Evolutionary conservation across 1,284 basidiomycete genomes (phyloP), one percentile per base, ranked within the genome.

Genomic region (Uromyces viciae-fabae): DNA sequence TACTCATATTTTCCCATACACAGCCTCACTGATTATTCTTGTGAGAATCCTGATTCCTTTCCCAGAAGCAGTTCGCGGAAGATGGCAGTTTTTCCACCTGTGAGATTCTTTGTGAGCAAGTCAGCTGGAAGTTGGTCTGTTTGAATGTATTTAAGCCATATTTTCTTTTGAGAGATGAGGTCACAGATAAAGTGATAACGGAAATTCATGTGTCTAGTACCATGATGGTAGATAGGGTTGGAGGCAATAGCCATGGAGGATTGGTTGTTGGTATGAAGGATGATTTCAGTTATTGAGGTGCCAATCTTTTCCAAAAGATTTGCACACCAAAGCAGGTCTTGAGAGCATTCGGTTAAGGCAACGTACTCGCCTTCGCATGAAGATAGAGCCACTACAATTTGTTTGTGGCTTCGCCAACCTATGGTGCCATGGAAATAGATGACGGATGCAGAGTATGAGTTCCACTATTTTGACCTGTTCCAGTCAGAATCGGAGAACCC

Each of bases 211-310:
- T 56, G 54, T 22, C 22, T 8, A n/a, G 54, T 56, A 4, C 54
- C 54, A 28, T 56, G 54, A n/a, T 56, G 54, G 22, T 56, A 56
- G 22, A 56, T 56, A 8, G 54, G 54, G 31, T 56, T 56, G 8
- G 22, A n/a, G 54, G 54, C 22, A n/a, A 56, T 56, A 5, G 22
- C 9, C 54, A 56, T 56, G 5, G 54, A 8, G 19, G n/a, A n/a
- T 71, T 71, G 68, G 31, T 71, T 71, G 28, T 71, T 49, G n/a
- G 68, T 43, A 42, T 49, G 31, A 15, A 71, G 36, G 28, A 42
- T 71, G 8, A 43, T 42, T 28, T 46, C n/a, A n/a, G n/a, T 56
- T n/a, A 28, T 7, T 7, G 5, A 25, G n/a, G n/a, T 11, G 17
- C 49, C 15, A 15, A 54, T 9, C 22, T 36, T 46, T 49, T 52